phyloP scores from a whole-genome alignment of 2,329 filamentous ascomycete genomes.

The Paraphoma sp. region DNA sequence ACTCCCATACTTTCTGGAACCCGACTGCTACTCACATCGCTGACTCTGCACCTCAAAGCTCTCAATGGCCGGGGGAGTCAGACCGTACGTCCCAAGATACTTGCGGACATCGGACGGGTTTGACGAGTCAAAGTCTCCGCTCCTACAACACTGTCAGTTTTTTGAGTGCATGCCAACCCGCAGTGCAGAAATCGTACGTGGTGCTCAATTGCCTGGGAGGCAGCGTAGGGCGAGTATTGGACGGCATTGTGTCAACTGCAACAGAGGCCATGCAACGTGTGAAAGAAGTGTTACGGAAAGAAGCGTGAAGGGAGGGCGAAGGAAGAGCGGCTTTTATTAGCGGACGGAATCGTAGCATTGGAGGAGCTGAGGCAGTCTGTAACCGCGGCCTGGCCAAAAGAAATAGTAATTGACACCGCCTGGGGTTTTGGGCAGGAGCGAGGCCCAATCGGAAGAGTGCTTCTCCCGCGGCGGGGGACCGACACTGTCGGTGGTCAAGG shows the following conservation, averaged over 20 bases:
- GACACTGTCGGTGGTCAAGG: slow-evolving; percentile 3
- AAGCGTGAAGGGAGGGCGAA: slow-evolving; percentile 24
- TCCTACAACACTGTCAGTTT: slow-evolving; percentile 34
- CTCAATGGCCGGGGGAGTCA: slow-evolving; percentile 59
- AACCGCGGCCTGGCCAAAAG: slow-evolving; percentile 41
- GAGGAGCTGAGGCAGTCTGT: slow-evolving; percentile 33
- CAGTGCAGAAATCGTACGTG: slow-evolving; percentile 32
- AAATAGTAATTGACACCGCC: slow-evolving; percentile 31
- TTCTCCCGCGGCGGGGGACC: slow-evolving; percentile 19
- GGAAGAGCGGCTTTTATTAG: slow-evolving; percentile 43
- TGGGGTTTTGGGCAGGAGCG: slow-evolving; percentile 1
- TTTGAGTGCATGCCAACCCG: slow-evolving; percentile 2
- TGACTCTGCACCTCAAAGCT: slow-evolving; percentile 57
- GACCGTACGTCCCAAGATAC: slow-evolving; percentile 59
- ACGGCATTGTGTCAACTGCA: slow-evolving; percentile 40
- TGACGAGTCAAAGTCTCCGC: slow-evolving; percentile 58
- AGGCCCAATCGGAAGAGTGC: slow-evolving; percentile 39
- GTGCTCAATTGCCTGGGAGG: slow-evolving; percentile 48
- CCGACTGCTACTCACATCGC: slow-evolving; percentile 51
- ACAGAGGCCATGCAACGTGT: slow-evolving; percentile 43
- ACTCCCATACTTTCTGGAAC: slow-evolving; percentile 31
- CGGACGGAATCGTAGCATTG: slow-evolving; percentile 44
- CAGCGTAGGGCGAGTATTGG: slow-evolving; percentile 46
- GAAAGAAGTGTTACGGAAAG: slow-evolving; percentile 20
- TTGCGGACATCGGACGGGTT: slow-evolving; percentile 57